Conservation (phyloP, 2,329 filamentous ascomycete genomes). For the Fusarium succisae region DNA sequence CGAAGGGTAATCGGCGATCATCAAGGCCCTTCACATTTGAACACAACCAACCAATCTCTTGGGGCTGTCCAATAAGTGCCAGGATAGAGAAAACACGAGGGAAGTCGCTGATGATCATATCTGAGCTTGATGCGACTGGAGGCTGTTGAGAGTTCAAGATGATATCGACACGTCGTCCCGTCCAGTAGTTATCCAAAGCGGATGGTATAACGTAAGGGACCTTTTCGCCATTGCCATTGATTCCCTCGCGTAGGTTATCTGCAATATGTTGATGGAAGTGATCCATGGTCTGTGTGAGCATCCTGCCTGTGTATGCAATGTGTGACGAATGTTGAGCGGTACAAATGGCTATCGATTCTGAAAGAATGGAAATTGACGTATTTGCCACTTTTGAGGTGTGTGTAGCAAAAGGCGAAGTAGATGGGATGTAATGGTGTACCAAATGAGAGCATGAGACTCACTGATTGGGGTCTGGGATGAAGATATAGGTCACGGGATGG, state of each 20-base stretch:
- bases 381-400: neutral
- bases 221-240: neutral
- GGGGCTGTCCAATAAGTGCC: neutral
- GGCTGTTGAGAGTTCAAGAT: neutral
- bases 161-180: neutral
- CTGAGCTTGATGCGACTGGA: neutral
- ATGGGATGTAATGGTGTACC: neutral
- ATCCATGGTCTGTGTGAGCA: neutral
- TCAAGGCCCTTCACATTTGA: neutral
- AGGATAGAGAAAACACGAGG: neutral
- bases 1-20: neutral
- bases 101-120: neutral
- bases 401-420: neutral
- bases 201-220: neutral
- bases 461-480: neutral
- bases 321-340: neutral
- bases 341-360: neutral
- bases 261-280: neutral
- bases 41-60: neutral
- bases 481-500: neutral
- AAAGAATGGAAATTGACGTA: neutral
- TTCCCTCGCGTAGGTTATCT: neutral
- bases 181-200: neutral
- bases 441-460: neutral
- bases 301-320: neutral